Evolutionary conservation across 164 flowering plant species (phyloP).

Genomic region (Magnolia kwangsiensis): DNA sequence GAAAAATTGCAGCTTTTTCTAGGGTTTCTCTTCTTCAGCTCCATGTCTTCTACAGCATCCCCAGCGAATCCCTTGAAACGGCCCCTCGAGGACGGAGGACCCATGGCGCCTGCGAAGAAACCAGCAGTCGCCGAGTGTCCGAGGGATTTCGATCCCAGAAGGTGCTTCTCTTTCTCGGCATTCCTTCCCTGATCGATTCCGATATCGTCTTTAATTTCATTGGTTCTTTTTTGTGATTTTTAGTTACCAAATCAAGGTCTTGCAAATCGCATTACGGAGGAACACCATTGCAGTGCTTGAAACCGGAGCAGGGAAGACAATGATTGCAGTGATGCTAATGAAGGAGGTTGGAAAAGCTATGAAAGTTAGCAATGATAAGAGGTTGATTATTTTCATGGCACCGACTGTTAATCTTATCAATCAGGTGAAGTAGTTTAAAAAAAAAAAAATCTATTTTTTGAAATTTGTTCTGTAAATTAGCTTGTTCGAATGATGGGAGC

Average conservation of each 20-base stretch:
- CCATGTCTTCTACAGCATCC: not conserved
- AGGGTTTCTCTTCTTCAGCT: not conserved
- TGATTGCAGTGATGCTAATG: conserved; percentile 75
- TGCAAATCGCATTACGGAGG: conserved; percentile 57
- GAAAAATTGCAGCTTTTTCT: not conserved
- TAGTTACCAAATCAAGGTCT: conserved; percentile 65
- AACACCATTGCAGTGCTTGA: conserved; percentile 82
- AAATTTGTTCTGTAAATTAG: not conserved
- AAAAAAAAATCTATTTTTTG: not conserved
- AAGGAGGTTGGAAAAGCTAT: conserved; percentile 38
- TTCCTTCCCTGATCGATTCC: not conserved
- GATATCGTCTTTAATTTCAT: not conserved
- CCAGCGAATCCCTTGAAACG: not conserved
- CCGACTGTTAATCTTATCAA: conserved; percentile 79
- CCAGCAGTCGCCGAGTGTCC: not conserved
- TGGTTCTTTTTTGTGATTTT: not conserved
- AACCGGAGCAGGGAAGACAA: conserved; percentile 75
- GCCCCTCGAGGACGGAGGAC: not conserved
- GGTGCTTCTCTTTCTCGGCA: not conserved
- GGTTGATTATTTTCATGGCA: conserved; percentile 64
- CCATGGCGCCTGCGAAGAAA: not conserved
- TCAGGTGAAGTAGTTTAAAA: conserved; percentile 46
- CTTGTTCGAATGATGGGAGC: not conserved
- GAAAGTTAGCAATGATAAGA: conserved; percentile 25
- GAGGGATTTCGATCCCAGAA: conserved; percentile 1